A percentile compares a stretch with the other conserved stretches of the same genome.
Conservation (phyloP, 306 rosid genomes). For the Acacia acuminata region DNA sequence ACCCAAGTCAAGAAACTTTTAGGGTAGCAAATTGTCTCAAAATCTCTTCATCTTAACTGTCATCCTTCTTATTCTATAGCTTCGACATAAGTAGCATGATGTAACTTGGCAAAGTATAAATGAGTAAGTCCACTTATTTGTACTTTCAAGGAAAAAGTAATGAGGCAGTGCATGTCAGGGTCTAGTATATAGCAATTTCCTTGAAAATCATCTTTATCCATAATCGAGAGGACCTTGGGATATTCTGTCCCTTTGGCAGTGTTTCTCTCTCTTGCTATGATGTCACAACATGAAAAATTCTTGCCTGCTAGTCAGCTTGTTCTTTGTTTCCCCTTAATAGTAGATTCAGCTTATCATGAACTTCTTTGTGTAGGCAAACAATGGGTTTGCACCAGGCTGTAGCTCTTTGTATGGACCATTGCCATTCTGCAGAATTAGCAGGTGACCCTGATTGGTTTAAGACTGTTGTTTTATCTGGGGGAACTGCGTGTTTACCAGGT, state of each 20-base stretch:
- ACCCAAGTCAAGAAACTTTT: neutral
- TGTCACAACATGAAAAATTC: neutral
- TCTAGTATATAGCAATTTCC: neutral
- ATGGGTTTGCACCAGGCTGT: constrained; percentile 92
- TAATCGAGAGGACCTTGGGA: neutral
- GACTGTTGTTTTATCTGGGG: constrained; percentile 80
- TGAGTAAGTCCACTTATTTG: neutral
- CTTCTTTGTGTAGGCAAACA: constrained; percentile 58
- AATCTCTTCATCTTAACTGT: neutral
- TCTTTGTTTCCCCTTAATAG: constrained; percentile 11
- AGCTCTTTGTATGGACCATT: constrained; percentile 83
- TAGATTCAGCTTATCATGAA: constrained; percentile 18
- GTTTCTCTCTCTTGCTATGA: neutral
- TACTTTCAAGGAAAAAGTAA: neutral
- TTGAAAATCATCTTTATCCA: neutral
- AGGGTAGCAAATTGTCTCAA: neutral
- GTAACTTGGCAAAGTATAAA: neutral
- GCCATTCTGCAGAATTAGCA: constrained; percentile 66
- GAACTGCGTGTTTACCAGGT: constrained; percentile 89
- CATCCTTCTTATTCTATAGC: neutral
- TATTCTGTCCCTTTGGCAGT: neutral
- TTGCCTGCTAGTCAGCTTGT: constrained; percentile 4
- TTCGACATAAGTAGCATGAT: neutral
- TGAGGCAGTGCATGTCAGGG: neutral
- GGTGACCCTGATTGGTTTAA: constrained; percentile 74